Conservation (phyloP, 371 early-diverging fungal genomes). For the Mucor lusitanicus region DNA sequence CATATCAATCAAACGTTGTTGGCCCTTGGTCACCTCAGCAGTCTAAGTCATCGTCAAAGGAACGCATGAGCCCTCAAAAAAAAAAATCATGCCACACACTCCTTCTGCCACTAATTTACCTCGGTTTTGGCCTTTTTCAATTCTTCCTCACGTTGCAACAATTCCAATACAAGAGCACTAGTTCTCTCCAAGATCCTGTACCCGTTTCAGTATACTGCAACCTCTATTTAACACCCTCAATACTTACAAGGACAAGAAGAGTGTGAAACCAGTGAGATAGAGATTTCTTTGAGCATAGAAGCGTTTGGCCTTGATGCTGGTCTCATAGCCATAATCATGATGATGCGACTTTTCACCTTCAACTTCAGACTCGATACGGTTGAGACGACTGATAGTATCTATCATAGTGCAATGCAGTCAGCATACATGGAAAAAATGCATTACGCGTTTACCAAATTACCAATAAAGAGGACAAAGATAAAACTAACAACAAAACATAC, state of each 20-base stretch:
- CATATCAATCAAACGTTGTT: slow-evolving; percentile 28
- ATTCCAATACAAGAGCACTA: slow-evolving; percentile 64
- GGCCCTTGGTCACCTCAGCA: slow-evolving; percentile 19
- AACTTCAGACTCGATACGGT: slow-evolving; percentile 44
- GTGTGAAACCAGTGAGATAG: slow-evolving; percentile 85
- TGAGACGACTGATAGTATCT: slow-evolving; percentile 70
- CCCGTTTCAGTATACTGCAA: background rate
- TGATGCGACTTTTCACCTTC: slow-evolving; percentile 30
- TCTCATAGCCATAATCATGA: slow-evolving; percentile 50
- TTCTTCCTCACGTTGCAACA: slow-evolving; percentile 65
- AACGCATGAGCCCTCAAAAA: background rate
- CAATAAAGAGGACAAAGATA: slow-evolving; percentile 59
- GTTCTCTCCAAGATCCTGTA: slow-evolving; percentile 69
- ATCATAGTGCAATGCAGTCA: background rate
- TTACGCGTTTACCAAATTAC: slow-evolving; percentile 27
- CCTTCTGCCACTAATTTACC: slow-evolving; percentile 22
- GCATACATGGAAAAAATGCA: background rate
- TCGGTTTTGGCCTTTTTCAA: slow-evolving; percentile 52
- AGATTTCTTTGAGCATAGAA: slow-evolving; percentile 89
- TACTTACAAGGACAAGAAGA: slow-evolving; percentile 74
- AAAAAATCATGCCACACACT: background rate
- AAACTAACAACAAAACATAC: slow-evolving; percentile 35
- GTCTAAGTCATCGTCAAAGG: slow-evolving; percentile 6
- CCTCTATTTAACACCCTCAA: background rate
- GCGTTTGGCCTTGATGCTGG: slow-evolving; percentile 63